phyloP scores from a whole-genome alignment of 2,329 filamentous ascomycete species.

The Paracoccidioides lutzii region DNA sequence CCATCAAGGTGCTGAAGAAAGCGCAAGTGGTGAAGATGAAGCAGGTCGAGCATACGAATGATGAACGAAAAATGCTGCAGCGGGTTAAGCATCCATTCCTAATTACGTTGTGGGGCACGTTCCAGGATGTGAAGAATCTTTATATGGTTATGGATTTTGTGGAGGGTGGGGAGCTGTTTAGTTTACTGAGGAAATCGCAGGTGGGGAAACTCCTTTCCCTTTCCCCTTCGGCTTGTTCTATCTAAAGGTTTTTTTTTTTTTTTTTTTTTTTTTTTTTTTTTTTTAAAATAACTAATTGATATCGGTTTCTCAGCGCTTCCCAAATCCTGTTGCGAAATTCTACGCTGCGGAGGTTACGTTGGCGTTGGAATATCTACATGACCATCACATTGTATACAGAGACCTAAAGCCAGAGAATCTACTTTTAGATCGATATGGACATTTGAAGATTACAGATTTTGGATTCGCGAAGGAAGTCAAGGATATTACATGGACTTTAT shows the following conservation, averaged over 20 bases:
- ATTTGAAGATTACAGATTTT: slow-evolving; percentile 96
- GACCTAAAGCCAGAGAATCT: slow-evolving; percentile 94
- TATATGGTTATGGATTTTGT: slow-evolving; percentile 99
- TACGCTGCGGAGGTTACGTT: slow-evolving; percentile 96
- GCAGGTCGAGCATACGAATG: slow-evolving; percentile 98
- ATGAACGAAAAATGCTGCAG: slow-evolving; percentile 89
- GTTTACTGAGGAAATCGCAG: slow-evolving; percentile 81
- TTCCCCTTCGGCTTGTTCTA: background rate
- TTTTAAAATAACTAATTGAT: background rate
- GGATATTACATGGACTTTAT: slow-evolving; percentile 98
- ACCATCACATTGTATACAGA: slow-evolving; percentile 91
- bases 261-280: background rate
- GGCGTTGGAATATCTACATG: slow-evolving; percentile 88
- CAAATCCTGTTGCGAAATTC: slow-evolving; percentile 97
- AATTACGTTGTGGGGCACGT: slow-evolving; percentile 96
- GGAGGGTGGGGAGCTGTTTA: slow-evolving; percentile 94
- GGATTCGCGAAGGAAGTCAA: slow-evolving; percentile 96
- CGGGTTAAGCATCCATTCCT: slow-evolving; percentile 97
- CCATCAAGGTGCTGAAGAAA: slow-evolving; percentile 97
- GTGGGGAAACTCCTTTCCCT: slow-evolving; percentile 40
- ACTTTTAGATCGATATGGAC: slow-evolving; percentile 79
- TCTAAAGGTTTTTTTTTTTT: slow-evolving; percentile 11
- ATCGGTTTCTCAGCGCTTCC: slow-evolving; percentile 60
- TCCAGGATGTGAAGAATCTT: slow-evolving; percentile 85
- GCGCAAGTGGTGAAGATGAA: slow-evolving; percentile 99